Percentiles rank a stretch among this genome's conserved stretches.
These are phyloP conservation scores for Stachybotrys chlorohalonatus DNA, from an alignment of 2,329 filamentous ascomycete species.

Conservation along the genomic window DNA sequence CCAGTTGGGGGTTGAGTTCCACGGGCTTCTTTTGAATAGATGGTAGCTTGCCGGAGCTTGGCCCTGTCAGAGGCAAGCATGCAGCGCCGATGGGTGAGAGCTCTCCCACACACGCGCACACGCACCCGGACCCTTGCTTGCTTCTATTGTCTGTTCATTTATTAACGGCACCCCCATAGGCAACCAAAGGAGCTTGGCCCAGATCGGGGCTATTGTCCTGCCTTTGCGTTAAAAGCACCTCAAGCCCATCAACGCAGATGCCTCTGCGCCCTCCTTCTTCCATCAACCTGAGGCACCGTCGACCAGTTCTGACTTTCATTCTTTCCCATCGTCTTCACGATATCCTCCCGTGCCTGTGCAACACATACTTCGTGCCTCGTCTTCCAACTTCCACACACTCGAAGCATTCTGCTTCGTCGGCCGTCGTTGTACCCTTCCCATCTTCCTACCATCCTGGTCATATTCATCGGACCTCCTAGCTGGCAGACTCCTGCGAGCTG, in stretches of 20 bases:
- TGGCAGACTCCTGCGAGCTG: no score
- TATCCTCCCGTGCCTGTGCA: neutral
- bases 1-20: neutral
- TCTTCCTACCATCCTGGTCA: no score
- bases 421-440: no score
- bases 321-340: neutral
- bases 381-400: no score
- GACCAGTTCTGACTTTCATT: neutral
- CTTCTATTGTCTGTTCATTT: neutral
- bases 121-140: neutral
- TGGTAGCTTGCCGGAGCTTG: neutral
- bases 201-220: neutral
- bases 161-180: neutral
- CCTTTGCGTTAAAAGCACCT: neutral
- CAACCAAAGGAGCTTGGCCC: neutral
- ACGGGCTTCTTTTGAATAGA: no score
- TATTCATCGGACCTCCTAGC: no score
- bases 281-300: neutral
- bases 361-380: neutral
- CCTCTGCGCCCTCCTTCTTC: neutral
- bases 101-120: neutral
- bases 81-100: neutral
- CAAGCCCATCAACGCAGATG: neutral
- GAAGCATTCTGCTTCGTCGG: no score
- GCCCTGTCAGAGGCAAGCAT: neutral